Conservation (phyloP, 2,329 filamentous ascomycete genomes). For the Arthrobotrys entomopaga region DNA sequence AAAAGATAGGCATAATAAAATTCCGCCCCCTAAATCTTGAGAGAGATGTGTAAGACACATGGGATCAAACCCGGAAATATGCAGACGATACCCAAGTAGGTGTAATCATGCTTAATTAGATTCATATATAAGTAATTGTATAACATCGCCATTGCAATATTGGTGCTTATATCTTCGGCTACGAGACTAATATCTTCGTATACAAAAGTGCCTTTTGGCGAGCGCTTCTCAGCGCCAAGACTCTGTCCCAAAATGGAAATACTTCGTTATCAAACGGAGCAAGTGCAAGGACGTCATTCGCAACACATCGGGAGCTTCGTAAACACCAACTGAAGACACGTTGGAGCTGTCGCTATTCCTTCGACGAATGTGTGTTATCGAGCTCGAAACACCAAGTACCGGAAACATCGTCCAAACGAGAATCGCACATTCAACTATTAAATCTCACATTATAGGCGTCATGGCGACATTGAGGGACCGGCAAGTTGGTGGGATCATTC, state of each 20-base stretch:
- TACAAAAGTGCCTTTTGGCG: no score
- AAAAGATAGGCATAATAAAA: no score
- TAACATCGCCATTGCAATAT: no score
- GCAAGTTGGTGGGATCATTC: constrained; percentile 54
- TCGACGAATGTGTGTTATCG: constrained; percentile 7
- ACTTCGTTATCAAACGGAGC: constrained; percentile 12
- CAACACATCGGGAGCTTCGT: constrained; percentile 49
- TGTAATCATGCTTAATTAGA: no score
- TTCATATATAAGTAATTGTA: no score
- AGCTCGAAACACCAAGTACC: not conserved
- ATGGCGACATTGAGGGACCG: constrained; percentile 54
- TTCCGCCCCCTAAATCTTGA: not conserved
- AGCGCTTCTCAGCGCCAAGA: no score
- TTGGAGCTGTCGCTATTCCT: constrained; percentile 25
- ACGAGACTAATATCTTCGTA: no score
- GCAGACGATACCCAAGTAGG: no score
- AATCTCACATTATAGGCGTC: constrained; percentile 6
- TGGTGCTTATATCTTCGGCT: no score
- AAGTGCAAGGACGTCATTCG: constrained; percentile 23
- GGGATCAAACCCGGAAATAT: no score
- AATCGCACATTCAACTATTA: not conserved
- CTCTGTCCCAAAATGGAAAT: not conserved
- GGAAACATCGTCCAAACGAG: not conserved
- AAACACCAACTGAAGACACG: constrained; percentile 50
- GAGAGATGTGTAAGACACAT: no score